Evolutionary conservation across 1,284 basidiomycete species (phyloP), one percentile per base, ranked within the genome.

Genomic region (Cryptococcus sp.): DNA sequence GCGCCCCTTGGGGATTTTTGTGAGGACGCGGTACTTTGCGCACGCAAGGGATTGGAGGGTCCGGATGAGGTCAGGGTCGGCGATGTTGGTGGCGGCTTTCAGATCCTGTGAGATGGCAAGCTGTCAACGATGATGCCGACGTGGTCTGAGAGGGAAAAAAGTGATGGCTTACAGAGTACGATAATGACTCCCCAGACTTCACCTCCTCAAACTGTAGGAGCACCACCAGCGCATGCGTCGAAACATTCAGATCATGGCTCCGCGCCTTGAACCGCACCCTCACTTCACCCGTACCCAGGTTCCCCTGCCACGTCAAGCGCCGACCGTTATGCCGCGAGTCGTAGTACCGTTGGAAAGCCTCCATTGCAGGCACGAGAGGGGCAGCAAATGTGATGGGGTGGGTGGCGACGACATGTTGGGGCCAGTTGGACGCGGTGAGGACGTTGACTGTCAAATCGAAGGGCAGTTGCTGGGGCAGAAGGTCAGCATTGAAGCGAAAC

Each of bases 1-100:
- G 38, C 92, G 84, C 3, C 90, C 85, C 49, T 88, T 85, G 1
- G 96, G 96, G 62, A 88, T 87, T 72, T 98, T 98, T 72, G 86
- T 89, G 57, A 99, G 77, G 37, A 98, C 82, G 70, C 95, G 93
- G 80, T 84, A 94, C 76, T 96, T 98, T n/a, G 89, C 93, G 70
- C 95, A 98, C 1, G 96, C 94, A 12, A 99, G 82, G 0, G 93
- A 94, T 73, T 98, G 96, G 9, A 99, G 82, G 60, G 94, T 90
- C 11, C 96, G 86, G 71, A 89, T 86, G 9, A 98, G 81, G 55
- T 98, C 95, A 0, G 62, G 60, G 13, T 93, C 87, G 0, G 85
- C 82, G 48, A 98, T 89, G 16, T 78, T 74, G 0, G 91, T 93
- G 1, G 86, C 82, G 1, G 72, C 55, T 63, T 78, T 72, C 55